Evolutionary conservation across 805 yeast genomes (phyloP).

Genomic region (Yarrowia deformans): DNA sequence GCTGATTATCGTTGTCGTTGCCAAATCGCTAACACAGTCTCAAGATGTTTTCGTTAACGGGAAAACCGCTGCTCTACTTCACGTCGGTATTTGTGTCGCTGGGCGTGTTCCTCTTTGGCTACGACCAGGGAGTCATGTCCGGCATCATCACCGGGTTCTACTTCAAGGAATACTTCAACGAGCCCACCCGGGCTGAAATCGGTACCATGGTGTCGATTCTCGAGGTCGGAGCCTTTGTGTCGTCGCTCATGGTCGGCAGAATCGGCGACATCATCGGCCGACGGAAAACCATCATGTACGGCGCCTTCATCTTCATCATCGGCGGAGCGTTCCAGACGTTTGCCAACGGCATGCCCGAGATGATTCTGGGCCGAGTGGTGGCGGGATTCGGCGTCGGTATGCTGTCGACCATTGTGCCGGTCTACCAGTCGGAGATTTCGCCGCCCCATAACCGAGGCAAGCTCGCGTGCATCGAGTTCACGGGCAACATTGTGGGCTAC

Average conservation of each 20-base stretch:
- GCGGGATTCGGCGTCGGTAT: slow-evolving; percentile 90
- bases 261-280: slow-evolving; percentile 83
- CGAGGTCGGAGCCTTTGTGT: slow-evolving; percentile 84
- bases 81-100: slow-evolving; percentile 55
- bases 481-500: slow-evolving; percentile 85
- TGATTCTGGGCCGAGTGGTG: slow-evolving; percentile 78
- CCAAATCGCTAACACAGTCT: slow-evolving; percentile 12
- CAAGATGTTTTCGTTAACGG: slow-evolving; percentile 45
- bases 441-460: slow-evolving; percentile 88
- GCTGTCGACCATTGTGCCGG: slow-evolving; percentile 82
- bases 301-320: slow-evolving; percentile 75
- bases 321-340: slow-evolving; percentile 81
- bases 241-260: slow-evolving; percentile 79
- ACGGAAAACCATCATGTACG: slow-evolving; percentile 76
- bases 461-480: slow-evolving; percentile 85
- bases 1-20: no score
- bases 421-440: slow-evolving; percentile 86
- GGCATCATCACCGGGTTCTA: slow-evolving; percentile 80
- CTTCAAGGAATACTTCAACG: slow-evolving; percentile 70
- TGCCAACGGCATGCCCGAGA: slow-evolving; percentile 59
- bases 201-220: slow-evolving; percentile 89
- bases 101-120: slow-evolving; percentile 73
- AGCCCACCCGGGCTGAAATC: slow-evolving; percentile 75
- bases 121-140: slow-evolving; percentile 89
- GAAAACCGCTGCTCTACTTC: slow-evolving; percentile 53